A percentile compares a stretch with the other conserved stretches of the same genome.
Conservation (phyloP, 306 rosid species). For the Alnus glutinosa region DNA sequence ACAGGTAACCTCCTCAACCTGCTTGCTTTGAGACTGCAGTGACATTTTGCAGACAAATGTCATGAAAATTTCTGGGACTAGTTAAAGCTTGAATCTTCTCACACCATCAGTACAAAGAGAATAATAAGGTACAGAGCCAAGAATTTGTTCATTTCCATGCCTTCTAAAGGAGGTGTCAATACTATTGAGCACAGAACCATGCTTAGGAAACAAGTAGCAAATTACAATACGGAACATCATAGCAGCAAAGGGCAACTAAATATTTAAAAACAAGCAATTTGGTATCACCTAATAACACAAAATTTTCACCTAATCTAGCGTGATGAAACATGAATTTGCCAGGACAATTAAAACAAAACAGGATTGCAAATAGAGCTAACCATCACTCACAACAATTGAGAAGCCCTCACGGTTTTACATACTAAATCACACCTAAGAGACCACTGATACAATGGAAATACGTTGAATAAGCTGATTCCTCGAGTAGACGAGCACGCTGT, state of each 20-base stretch:
- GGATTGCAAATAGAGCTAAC: not conserved
- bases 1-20: slow-evolving; percentile 91
- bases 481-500: not conserved
- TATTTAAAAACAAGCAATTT: not conserved
- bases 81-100: slow-evolving; percentile 47
- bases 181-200: slow-evolving; percentile 10
- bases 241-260: slow-evolving; percentile 1
- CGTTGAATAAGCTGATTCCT: not conserved
- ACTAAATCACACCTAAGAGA: not conserved
- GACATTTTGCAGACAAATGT: slow-evolving; percentile 85
- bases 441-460: not conserved
- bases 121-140: slow-evolving; percentile 26
- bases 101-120: slow-evolving; percentile 33
- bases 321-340: not conserved
- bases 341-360: not conserved
- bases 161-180: slow-evolving; percentile 18
- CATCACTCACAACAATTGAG: not conserved
- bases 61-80: slow-evolving; percentile 52
- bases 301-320: not conserved
- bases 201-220: slow-evolving; percentile 11
- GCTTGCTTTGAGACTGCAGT: slow-evolving; percentile 98
- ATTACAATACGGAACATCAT: not conserved
- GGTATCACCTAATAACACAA: not conserved
- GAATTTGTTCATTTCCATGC: slow-evolving; percentile 25
- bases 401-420: not conserved